Evolutionary conservation across 257 asterid genomes (phyloP).

Genomic region (Solanum rostratum): DNA sequence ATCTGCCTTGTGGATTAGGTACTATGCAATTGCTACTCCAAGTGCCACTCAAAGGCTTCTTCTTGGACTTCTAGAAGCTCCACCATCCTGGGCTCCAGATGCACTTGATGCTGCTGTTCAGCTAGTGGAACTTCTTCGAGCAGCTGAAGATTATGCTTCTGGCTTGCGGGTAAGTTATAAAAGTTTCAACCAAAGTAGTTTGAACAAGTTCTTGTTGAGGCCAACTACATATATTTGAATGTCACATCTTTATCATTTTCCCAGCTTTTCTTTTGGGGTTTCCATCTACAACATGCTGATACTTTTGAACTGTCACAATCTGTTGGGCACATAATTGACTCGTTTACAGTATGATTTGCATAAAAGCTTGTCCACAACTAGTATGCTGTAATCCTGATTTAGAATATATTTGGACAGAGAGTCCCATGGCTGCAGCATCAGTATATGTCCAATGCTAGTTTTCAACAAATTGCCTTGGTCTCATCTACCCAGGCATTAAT

Average conservation of each 20-base stretch:
- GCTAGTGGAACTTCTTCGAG: constrained; percentile 95
- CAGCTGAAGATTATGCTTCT: constrained; percentile 96
- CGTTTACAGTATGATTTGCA: neutral
- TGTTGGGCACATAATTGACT: neutral
- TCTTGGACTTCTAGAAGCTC: constrained; percentile 96
- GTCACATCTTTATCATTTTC: neutral
- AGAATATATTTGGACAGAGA: neutral
- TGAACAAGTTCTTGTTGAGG: constrained; percentile 27
- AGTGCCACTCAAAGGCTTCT: constrained; percentile 99
- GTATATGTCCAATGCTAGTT: neutral
- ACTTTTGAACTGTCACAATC: neutral
- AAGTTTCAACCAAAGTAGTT: neutral
- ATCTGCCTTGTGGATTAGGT: constrained; percentile 35
- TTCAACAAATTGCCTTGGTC: neutral
- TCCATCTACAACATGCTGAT: neutral
- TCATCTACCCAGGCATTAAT: neutral
- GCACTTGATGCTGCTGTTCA: constrained; percentile 99
- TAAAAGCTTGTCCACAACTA: neutral
- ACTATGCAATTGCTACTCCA: constrained; percentile 97
- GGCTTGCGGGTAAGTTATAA: constrained; percentile 64
- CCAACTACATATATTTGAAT: constrained; percentile 12
- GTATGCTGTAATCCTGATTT: neutral
- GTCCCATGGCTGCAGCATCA: neutral
- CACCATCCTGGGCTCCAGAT: constrained; percentile 99
- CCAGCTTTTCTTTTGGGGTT: neutral